Evolutionary conservation across 1,284 basidiomycete genomes (phyloP), one percentile per base, ranked within the genome.

Genomic region (Athelia psychrophila): DNA sequence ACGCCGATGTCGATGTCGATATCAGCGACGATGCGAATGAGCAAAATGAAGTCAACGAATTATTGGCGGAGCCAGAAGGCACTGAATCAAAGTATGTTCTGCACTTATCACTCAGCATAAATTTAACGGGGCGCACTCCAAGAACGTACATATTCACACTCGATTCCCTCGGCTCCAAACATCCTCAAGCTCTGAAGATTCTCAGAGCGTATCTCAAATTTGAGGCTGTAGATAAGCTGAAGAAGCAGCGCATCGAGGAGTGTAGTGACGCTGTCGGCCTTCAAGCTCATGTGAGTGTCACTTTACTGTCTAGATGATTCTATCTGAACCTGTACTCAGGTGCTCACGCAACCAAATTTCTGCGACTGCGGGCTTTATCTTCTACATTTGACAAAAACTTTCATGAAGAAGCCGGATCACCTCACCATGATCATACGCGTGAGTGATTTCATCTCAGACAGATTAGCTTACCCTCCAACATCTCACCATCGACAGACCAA

Each of bases 301-400:
- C 44, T 51, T 50, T 47, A 42, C 38, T 22, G 38, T 6, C 38
- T 6, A 42, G 6, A 5, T 9, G 55, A 51, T 52, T 47, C 2
- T n/a, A 1, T 49, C 38, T n/a, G 38, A 15, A 18, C 40, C 25
- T 27, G 5, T 35, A 16, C 50, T 54, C 57, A 91, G 86, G 86
- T 89, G 12, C 92, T 93, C 6, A 72, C 74, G 42, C 93, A 95
- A 64, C 84, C 84, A 6, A 95, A 95, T 66, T 90, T 75, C 55
- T 91, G 87, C 63, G 93, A 95, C 64, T 95, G 93, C 59, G 93
- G 93, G 5, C 62, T 92, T 35, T 93, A 90, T 65, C 72, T 93
- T 9, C 70, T 93, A n/a, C 88, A 93, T 59, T 88, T 90, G 48
- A 84, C 83, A n/a, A 74, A 81, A 55, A 79, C 75, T 1, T 91